Conservation (phyloP, 2,329 filamentous ascomycete species). For the Zymoseptoria tritici region DNA sequence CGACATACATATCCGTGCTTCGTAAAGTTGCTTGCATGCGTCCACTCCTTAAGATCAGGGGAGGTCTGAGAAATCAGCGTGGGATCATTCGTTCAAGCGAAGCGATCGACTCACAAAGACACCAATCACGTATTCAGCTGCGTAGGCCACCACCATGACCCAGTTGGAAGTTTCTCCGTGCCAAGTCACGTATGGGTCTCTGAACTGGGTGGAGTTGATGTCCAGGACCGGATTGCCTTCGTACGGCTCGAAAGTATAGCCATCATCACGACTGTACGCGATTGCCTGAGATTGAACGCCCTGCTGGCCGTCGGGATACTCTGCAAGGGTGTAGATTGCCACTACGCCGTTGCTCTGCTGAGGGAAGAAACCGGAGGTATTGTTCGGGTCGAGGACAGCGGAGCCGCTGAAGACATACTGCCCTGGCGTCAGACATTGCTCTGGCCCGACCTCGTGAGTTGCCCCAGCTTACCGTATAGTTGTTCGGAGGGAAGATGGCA, state of each 20-base stretch:
- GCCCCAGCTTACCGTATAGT: conserved; percentile 32
- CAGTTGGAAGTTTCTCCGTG: conserved; percentile 45
- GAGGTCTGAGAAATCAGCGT: conserved; percentile 36
- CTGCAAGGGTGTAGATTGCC: conserved; percentile 49
- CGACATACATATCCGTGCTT: conserved; percentile 36
- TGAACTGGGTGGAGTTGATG: conserved; percentile 50
- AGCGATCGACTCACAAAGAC: conserved; percentile 36
- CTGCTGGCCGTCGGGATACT: conserved; percentile 23
- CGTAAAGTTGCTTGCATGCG: conserved; percentile 51
- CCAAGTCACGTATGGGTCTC: conserved; percentile 59
- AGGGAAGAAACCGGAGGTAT: conserved; percentile 60
- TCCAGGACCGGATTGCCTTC: conserved; percentile 53
- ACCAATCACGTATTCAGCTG: conserved; percentile 49
- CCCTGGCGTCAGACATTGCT: not conserved
- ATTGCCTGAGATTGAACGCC: conserved; percentile 51
- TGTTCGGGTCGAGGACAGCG: conserved; percentile 53
- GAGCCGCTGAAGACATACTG: conserved; percentile 48
- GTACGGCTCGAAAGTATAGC: conserved; percentile 56
- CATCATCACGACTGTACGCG: conserved; percentile 55
- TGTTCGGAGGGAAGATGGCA: conserved; percentile 51
- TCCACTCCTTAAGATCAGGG: conserved; percentile 53
- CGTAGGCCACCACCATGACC: conserved; percentile 52
- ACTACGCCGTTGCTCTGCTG: conserved; percentile 55
- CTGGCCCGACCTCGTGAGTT: not conserved
- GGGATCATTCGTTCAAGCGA: not conserved